Evolutionary conservation across 2,329 filamentous ascomycete species (phyloP).

Genomic region (Aspergillaceae sp.): DNA sequence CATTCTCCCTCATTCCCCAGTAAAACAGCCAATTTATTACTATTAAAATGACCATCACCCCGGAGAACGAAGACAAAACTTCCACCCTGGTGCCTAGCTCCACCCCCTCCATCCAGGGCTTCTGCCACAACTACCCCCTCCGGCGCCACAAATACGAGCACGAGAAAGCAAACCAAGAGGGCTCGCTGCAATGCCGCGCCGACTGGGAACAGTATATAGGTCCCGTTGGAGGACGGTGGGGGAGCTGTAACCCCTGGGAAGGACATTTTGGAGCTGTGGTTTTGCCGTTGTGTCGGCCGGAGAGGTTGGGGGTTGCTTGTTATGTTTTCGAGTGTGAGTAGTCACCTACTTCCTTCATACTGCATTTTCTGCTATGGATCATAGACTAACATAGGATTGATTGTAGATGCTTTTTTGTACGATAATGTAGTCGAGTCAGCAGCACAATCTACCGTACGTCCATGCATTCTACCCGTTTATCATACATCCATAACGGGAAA

Average conservation of each 20-base stretch:
- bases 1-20: too few relatives aligned
- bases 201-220: constrained; percentile 12
- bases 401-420: neutral
- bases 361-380: neutral
- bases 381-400: neutral
- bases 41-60: too few relatives aligned
- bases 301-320: constrained; percentile 7
- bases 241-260: constrained; percentile 9
- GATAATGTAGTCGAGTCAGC: neutral
- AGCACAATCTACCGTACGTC: neutral
- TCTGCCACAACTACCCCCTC: constrained; percentile 6
- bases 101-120: constrained; percentile 4
- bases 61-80: neutral
- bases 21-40: too few relatives aligned
- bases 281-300: constrained; percentile 8
- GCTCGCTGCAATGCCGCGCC: constrained; percentile 5
- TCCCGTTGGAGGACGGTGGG: constrained; percentile 10
- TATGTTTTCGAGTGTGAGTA: neutral
- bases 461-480: neutral
- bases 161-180: constrained; percentile 6
- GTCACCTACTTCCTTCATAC: neutral
- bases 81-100: neutral
- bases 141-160: constrained; percentile 8
- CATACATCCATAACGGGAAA: neutral
- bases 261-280: constrained; percentile 10